phyloP scores from a whole-genome alignment of 2,329 filamentous ascomycete genomes.

The Paecilomyces dactylethromorphus region DNA sequence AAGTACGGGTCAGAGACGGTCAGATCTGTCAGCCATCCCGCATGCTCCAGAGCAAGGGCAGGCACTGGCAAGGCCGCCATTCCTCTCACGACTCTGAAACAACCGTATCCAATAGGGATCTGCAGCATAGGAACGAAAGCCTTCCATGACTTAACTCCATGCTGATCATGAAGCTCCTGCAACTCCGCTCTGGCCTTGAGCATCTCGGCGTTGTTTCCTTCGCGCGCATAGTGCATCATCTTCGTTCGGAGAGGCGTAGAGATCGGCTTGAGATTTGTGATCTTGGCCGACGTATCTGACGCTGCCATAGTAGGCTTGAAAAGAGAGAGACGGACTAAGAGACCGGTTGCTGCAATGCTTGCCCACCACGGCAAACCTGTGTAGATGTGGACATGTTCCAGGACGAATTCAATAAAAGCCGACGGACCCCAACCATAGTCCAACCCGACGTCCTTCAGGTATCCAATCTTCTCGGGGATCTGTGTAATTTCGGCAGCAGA shows the following conservation, averaged over 20 bases:
- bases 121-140: constrained; percentile 55
- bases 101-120: constrained; percentile 69
- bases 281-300: constrained; percentile 56
- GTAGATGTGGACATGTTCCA: constrained; percentile 79
- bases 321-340: constrained; percentile 58
- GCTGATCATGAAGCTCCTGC: constrained; percentile 43
- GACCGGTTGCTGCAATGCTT: constrained; percentile 60
- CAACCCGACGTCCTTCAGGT: constrained; percentile 72
- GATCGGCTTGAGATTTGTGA: constrained; percentile 55
- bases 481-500: constrained; percentile 37
- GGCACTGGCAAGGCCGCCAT: constrained; percentile 79
- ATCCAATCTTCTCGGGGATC: constrained; percentile 72
- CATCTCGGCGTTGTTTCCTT: constrained; percentile 43
- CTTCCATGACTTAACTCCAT: constrained; percentile 49
- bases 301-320: constrained; percentile 59
- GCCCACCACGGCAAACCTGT: constrained; percentile 75
- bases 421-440: constrained; percentile 84
- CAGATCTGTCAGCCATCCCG: constrained; percentile 74
- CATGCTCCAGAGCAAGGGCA: constrained; percentile 62
- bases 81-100: constrained; percentile 67
- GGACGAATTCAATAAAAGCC: constrained; percentile 61
- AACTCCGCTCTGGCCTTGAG: constrained; percentile 46
- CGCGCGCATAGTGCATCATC: constrained; percentile 40
- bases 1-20: constrained; percentile 70
- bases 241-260: constrained; percentile 51